Conservation (phyloP, 345 rosid species). For the Eucalyptus sp. region DNA sequence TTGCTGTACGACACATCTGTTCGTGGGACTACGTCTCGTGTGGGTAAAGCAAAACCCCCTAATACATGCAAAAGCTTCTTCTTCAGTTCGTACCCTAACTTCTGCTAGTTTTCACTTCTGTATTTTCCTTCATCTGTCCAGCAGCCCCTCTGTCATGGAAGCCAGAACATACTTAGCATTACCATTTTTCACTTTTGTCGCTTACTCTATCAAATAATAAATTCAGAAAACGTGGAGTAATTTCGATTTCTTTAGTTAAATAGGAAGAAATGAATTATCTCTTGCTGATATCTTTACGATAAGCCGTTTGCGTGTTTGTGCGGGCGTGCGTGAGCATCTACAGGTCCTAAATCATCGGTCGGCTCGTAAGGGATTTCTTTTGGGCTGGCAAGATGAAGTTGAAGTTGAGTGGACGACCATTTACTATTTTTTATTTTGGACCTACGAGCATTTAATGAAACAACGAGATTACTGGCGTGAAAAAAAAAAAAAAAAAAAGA, state of each 20-base stretch:
- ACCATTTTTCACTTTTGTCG: not conserved
- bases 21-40: not conserved
- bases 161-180: not conserved
- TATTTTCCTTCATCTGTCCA: not conserved
- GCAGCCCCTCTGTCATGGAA: not conserved
- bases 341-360: not conserved
- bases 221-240: not conserved
- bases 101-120: not conserved
- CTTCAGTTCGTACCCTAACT: not conserved
- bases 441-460: not conserved
- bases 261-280: not conserved
- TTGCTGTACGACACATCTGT: not conserved
- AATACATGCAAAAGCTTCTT: not conserved
- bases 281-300: not conserved
- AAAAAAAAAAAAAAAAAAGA: not conserved
- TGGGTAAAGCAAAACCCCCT: not conserved
- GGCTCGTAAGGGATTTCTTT: not conserved
- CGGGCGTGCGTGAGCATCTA: not conserved
- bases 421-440: not conserved
- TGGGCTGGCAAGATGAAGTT: not conserved
- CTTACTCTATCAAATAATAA: not conserved
- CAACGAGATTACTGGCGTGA: not conserved
- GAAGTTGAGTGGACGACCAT: not conserved
- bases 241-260: not conserved
- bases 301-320: not conserved